phyloP scores from a whole-genome alignment of 1,139 yeast species.

The Taphrina sp. region DNA sequence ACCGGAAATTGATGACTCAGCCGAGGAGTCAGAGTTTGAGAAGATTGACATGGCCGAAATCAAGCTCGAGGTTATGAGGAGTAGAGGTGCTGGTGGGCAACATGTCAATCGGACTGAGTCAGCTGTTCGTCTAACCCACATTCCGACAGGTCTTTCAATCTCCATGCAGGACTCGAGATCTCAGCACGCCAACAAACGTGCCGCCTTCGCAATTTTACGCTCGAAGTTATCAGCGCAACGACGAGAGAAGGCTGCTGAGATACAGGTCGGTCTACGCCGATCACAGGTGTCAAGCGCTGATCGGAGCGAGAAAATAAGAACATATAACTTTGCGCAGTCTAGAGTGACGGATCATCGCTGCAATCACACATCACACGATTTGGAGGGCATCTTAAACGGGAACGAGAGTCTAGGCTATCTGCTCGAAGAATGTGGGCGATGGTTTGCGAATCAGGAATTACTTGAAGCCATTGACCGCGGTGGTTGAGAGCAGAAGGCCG shows the following conservation, averaged over 20 bases:
- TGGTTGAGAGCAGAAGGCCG: no score
- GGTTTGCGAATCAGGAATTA: conserved; percentile 52
- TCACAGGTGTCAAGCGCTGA: conserved; percentile 87
- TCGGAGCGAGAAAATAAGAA: conserved; percentile 87
- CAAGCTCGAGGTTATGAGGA: conserved; percentile 90
- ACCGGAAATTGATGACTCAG: conserved; percentile 70
- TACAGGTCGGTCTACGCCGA: conserved; percentile 66
- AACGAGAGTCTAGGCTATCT: conserved; percentile 59
- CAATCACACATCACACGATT: conserved; percentile 70
- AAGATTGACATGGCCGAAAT: conserved; percentile 86
- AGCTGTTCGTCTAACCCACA: conserved; percentile 88
- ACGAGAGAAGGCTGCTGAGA: conserved; percentile 60
- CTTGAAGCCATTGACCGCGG: conserved; percentile 39
- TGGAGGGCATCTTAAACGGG: conserved; percentile 79
- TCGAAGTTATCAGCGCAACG: conserved; percentile 83
- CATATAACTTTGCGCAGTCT: conserved; percentile 89
- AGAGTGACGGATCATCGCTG: conserved; percentile 93
- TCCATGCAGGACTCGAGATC: conserved; percentile 93
- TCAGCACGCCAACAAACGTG: conserved; percentile 93
- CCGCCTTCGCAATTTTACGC: conserved; percentile 77
- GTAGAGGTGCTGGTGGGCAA: conserved; percentile 98
- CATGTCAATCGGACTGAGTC: conserved; percentile 98
- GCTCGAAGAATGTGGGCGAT: conserved; percentile 54
- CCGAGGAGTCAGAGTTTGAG: conserved; percentile 51
- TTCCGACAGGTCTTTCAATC: conserved; percentile 87